Evolutionary conservation across 1,284 basidiomycete genomes (phyloP).

Genomic region (Moniliophthora roreri): DNA sequence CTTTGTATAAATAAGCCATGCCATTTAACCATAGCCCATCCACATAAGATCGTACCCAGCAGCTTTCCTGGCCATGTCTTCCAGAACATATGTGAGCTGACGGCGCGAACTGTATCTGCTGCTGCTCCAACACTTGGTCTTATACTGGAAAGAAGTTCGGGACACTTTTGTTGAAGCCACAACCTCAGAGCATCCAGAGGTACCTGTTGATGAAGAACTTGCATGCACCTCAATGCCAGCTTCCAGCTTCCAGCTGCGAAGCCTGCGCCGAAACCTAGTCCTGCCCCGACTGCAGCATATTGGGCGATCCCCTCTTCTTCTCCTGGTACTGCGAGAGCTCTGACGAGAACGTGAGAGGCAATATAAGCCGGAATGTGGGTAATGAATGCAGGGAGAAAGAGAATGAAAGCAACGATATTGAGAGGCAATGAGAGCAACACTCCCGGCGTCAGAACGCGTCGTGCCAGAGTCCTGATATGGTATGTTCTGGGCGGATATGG

Average conservation of each 20-base stretch:
- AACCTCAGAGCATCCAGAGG: neutral
- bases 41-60: slow-evolving; percentile 24
- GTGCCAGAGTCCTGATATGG: slow-evolving; percentile 13
- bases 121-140: neutral
- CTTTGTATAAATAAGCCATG: slow-evolving; percentile 43
- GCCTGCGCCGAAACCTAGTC: slow-evolving; percentile 30
- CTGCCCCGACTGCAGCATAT: slow-evolving; percentile 41
- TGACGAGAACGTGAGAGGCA: slow-evolving; percentile 27
- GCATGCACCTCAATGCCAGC: neutral
- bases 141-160: neutral
- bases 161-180: neutral
- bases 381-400: slow-evolving; percentile 35
- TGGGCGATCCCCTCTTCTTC: slow-evolving; percentile 45
- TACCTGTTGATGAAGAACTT: neutral
- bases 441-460: slow-evolving; percentile 18
- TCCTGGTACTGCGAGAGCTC: slow-evolving; percentile 28
- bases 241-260: slow-evolving; percentile 16
- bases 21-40: slow-evolving; percentile 42
- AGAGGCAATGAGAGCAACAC: slow-evolving; percentile 25
- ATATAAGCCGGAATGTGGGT: slow-evolving; percentile 38
- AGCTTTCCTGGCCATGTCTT: slow-evolving; percentile 20
- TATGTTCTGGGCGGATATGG: slow-evolving; percentile 7
- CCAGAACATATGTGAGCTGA: slow-evolving; percentile 10
- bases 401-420: slow-evolving; percentile 9
- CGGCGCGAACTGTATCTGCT: slow-evolving; percentile 5